phyloP scores from a whole-genome alignment of 257 asterid species.

The Voacanga thouarsii region DNA sequence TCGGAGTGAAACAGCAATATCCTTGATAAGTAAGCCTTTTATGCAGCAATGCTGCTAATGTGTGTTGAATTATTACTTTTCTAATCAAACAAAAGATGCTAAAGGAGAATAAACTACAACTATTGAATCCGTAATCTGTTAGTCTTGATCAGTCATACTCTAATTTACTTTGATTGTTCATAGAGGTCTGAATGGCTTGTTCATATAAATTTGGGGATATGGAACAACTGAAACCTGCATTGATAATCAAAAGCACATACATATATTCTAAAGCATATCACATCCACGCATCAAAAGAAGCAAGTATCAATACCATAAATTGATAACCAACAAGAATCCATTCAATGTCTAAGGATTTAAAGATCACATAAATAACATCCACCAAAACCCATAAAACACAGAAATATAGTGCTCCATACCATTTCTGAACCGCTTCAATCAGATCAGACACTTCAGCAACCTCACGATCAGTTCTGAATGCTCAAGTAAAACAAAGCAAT shows the following conservation, averaged over 20 bases:
- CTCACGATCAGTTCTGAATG: conserved; percentile 35
- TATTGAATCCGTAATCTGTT: not conserved
- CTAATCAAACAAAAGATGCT: not conserved
- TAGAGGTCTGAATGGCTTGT: not conserved
- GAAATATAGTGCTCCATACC: conserved; percentile 37
- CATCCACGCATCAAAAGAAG: not conserved
- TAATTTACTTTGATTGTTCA: not conserved
- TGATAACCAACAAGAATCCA: not conserved
- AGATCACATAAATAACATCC: not conserved
- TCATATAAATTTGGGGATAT: not conserved
- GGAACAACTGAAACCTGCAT: not conserved
- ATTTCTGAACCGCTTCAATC: conserved; percentile 53
- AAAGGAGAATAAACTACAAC: not conserved
- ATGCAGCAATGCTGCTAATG: not conserved
- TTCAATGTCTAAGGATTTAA: not conserved
- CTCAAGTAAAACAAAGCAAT: conserved; percentile 21
- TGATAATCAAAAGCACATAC: not conserved
- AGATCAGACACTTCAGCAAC: conserved; percentile 54
- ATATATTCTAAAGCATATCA: not conserved
- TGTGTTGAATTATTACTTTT: not conserved
- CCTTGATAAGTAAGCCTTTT: not conserved
- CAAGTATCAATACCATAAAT: not conserved
- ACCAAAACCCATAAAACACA: not conserved
- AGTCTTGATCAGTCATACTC: conserved; percentile 13
- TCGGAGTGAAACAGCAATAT: not conserved